Evolutionary conservation across 306 rosid species (phyloP).

Genomic region (Prinsepia uniflora): DNA sequence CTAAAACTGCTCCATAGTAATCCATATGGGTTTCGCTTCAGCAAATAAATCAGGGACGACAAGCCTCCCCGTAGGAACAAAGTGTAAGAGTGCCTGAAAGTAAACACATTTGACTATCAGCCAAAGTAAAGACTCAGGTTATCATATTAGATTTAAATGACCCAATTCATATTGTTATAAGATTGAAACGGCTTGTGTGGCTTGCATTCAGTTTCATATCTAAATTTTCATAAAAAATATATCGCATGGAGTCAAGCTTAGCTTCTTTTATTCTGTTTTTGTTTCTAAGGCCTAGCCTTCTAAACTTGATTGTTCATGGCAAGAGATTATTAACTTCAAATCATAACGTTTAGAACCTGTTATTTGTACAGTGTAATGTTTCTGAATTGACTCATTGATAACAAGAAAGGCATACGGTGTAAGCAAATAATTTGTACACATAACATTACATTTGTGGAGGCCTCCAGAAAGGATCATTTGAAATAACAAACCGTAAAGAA

Average conservation of each 20-base stretch:
- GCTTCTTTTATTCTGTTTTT: no score
- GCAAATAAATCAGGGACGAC: constrained; percentile 88
- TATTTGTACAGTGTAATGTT: not conserved
- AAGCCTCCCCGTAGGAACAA: constrained; percentile 77
- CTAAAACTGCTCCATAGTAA: constrained; percentile 72
- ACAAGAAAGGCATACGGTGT: constrained; percentile 11
- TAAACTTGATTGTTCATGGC: no score
- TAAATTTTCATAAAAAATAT: not conserved
- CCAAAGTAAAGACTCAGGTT: not conserved
- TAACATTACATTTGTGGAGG: constrained; percentile 92
- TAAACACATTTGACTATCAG: constrained; percentile 21
- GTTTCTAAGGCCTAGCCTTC: no score
- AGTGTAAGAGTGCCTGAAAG: constrained; percentile 82
- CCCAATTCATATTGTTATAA: not conserved
- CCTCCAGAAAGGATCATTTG: constrained; percentile 91
- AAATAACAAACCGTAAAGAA: constrained; percentile 78
- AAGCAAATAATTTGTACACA: not conserved
- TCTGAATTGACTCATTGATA: not conserved
- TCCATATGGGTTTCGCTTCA: constrained; percentile 90
- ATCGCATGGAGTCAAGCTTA: no score
- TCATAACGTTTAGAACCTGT: not conserved
- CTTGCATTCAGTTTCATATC: not conserved
- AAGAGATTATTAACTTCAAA: no score
- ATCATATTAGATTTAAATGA: no score
- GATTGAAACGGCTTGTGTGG: not conserved